Base-by-base conservation (phyloP, 306 rosid species). In the Pyrus betulifolia region DNA sequence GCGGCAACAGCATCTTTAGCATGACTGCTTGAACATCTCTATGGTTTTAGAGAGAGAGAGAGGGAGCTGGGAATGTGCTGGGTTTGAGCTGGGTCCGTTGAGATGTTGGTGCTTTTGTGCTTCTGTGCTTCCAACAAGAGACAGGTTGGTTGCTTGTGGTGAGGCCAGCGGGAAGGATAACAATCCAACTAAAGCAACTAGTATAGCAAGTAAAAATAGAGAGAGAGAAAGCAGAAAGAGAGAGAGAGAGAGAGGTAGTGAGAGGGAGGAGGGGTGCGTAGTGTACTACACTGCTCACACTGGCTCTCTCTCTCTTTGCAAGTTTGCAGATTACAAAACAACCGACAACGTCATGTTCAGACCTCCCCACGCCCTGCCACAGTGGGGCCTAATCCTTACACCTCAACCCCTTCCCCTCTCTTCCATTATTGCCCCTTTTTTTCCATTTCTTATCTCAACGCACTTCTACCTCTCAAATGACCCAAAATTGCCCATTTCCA, bases 281-380 rank as follows among this genome's bases (percentile, higher is more conserved):
- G 44, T 64, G 42, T 40, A 10, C 69, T 62, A 28, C 67, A 28
- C 67, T 25, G 31, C 21, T 27, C 67, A 28, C 67, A 13, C 67
- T 62, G 33, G 42, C 42, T 38, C 58, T 62, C 14, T 21, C 30
- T 21, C 30, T 14, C 27, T 51, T 33, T 49, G 35, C 57, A 55
- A 45, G 69, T 81, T 76, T 67, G 68, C 78, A 74, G 78, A 71
- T 57, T 75, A 81, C 84, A 79, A 82, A 87, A 84, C 86, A 80
- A 84, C 88, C 88, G 90, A 87, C 90, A 87, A 87, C 86, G 88
- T 87, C 88, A 87, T 84, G 90, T 87, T 87, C 90, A 77, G 81
- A 82, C 78, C 85, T 77, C 88, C 88, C 89, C 90, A 87, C 90
- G 88, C 88, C 86, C 90, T 87, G 90, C 86, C 88, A 87, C 14